These are phyloP conservation scores for Phytophthora aleatoria DNA, from an alignment of 352 stramenopile species.

Conservation along the genomic window DNA sequence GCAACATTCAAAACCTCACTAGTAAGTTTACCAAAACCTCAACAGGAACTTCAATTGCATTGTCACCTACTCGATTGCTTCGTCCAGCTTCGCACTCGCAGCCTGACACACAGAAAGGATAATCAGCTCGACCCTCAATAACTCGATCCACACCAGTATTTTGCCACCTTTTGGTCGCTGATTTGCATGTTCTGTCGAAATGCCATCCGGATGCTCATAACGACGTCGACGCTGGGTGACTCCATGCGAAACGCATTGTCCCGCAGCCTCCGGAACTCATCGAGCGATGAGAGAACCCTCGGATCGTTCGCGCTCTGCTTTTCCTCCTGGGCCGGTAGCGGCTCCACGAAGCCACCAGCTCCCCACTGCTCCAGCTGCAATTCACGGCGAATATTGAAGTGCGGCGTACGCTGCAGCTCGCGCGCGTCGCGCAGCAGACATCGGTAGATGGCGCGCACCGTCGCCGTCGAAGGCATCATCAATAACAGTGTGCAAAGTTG, in stretches of 20 bases:
- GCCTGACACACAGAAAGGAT: constrained; percentile 26
- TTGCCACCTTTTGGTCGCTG: constrained; percentile 42
- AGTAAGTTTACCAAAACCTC: not conserved
- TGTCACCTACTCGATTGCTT: constrained; percentile 60
- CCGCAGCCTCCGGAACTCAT: constrained; percentile 47
- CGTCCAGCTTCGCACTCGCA: constrained; percentile 60
- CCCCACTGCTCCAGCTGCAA: constrained; percentile 71
- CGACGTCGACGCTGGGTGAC: constrained; percentile 34
- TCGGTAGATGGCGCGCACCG: constrained; percentile 64
- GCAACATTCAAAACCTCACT: constrained; percentile 3
- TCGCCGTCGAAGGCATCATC: constrained; percentile 46
- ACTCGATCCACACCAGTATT: not conserved
- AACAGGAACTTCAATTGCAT: not conserved
- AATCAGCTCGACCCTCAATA: not conserved
- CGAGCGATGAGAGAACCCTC: constrained; percentile 42
- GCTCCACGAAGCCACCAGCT: constrained; percentile 48
- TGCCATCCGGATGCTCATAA: constrained; percentile 40
- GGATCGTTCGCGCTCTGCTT: constrained; percentile 13
- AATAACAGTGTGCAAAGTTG: not conserved
- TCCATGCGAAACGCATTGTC: constrained; percentile 44
- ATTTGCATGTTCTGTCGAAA: constrained; percentile 54
- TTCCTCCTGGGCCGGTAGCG: constrained; percentile 12
- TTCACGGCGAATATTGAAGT: constrained; percentile 66
- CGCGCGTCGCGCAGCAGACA: constrained; percentile 66
- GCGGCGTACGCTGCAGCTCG: constrained; percentile 56